Evolutionary conservation across 176 grass and related monocot genomes (phyloP).

Genomic region (Raddia distichophylla): DNA sequence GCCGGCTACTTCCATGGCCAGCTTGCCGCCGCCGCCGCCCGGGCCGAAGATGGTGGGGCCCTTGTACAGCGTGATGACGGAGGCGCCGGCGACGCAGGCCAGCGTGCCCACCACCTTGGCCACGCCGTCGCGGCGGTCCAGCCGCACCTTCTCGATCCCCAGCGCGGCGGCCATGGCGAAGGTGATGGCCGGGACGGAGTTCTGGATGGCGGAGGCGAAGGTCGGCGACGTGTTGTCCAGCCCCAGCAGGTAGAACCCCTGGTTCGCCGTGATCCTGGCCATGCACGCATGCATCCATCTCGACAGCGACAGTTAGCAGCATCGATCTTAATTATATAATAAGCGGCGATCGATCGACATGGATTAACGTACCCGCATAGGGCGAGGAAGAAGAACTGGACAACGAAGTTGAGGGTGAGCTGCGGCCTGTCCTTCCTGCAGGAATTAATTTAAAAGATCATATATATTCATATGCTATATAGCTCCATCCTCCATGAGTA

Average conservation of each 20-base stretch:
- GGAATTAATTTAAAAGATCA: not conserved
- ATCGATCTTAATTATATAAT: too few species aligned
- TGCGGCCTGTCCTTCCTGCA: slow-evolving; percentile 85
- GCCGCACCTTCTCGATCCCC: slow-evolving; percentile 79
- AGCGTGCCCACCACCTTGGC: slow-evolving; percentile 78
- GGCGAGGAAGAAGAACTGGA: slow-evolving; percentile 96
- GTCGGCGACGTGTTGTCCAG: slow-evolving; percentile 92
- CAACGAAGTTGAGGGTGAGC: slow-evolving; percentile 62
- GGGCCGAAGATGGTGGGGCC: slow-evolving; percentile 80
- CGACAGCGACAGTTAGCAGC: too few species aligned
- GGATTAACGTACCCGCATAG: slow-evolving; percentile 59
- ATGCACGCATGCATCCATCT: not conserved
- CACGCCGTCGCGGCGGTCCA: slow-evolving; percentile 83
- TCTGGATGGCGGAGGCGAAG: slow-evolving; percentile 97
- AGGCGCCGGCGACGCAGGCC: slow-evolving; percentile 80
- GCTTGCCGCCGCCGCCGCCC: not conserved
- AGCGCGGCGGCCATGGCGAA: slow-evolving; percentile 93
- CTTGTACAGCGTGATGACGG: slow-evolving; percentile 94
- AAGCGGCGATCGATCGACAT: not conserved
- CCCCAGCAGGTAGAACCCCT: slow-evolving; percentile 93
- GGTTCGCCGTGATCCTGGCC: slow-evolving; percentile 81
- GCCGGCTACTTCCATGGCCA: not conserved
- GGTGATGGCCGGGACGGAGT: slow-evolving; percentile 97
- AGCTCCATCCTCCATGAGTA: not conserved
- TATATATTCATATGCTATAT: too few species aligned